A percentile compares a stretch with the other conserved stretches of the same genome.
phyloP scores from a whole-genome alignment of 2,329 filamentous ascomycete genomes.

The Phialophora expanda region DNA sequence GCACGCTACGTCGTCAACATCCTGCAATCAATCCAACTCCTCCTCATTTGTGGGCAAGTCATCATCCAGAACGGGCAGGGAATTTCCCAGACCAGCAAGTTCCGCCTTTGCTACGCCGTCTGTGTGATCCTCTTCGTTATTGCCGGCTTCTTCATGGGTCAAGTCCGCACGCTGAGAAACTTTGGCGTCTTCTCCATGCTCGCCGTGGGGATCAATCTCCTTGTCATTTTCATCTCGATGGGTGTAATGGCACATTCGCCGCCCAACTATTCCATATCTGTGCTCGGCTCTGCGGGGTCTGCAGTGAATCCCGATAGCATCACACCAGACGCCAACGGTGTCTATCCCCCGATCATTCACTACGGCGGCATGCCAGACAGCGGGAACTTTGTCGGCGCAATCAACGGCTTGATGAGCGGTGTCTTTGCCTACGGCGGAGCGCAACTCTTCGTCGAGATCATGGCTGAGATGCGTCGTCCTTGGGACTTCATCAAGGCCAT shows the following conservation, averaged over 20 bases:
- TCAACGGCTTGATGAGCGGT: slow-evolving; percentile 42
- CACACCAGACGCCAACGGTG: slow-evolving; percentile 35
- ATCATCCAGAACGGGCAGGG: slow-evolving; percentile 36
- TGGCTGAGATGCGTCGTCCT: slow-evolving; percentile 43
- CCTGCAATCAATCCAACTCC: slow-evolving; percentile 55
- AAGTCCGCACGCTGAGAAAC: slow-evolving; percentile 42
- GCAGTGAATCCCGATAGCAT: slow-evolving; percentile 39
- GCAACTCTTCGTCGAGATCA: slow-evolving; percentile 43
- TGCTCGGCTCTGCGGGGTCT: slow-evolving; percentile 41
- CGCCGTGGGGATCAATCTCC: slow-evolving; percentile 42
- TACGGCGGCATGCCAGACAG: slow-evolving; percentile 37
- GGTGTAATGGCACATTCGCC: slow-evolving; percentile 41
- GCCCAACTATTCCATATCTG: slow-evolving; percentile 41
- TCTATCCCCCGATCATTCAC: slow-evolving; percentile 38
- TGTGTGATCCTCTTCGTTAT: slow-evolving; percentile 41
- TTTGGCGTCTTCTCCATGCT: slow-evolving; percentile 42
- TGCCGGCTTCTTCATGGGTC: slow-evolving; percentile 41
- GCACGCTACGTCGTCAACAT: slow-evolving; percentile 57
- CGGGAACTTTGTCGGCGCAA: slow-evolving; percentile 35
- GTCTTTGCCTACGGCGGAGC: slow-evolving; percentile 44
- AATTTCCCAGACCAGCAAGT: slow-evolving; percentile 38
- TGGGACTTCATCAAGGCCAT: slow-evolving; percentile 38
- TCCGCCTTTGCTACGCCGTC: slow-evolving; percentile 38
- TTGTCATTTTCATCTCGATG: slow-evolving; percentile 44
- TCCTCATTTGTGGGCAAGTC: slow-evolving; percentile 43